Percentiles rank a stretch among this genome's conserved stretches.
phyloP scores from a whole-genome alignment of 768 basidiomycete species.

The Suillus tomentosus region DNA sequence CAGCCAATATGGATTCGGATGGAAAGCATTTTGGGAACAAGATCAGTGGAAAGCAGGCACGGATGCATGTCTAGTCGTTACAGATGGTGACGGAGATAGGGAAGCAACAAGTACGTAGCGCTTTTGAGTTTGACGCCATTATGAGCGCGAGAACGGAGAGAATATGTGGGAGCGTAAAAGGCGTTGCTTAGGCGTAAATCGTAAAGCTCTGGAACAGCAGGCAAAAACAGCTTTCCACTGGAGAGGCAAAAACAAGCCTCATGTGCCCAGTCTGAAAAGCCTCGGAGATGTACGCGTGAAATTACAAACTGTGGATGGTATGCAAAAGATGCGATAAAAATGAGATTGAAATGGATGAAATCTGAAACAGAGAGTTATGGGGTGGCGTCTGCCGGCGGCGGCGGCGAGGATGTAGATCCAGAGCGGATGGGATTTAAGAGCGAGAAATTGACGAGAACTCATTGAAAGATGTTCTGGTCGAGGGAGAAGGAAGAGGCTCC shows the following conservation, averaged over 20 bases:
- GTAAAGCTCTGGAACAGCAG: constrained; percentile 24
- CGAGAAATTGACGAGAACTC: constrained; percentile 22
- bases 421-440: constrained; percentile 26
- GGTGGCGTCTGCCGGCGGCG: constrained; percentile 31
- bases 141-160: constrained; percentile 3
- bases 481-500: constrained; percentile 41
- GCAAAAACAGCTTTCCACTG: constrained; percentile 14
- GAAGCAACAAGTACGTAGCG: constrained; percentile 13
- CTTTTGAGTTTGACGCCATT: constrained; percentile 9
- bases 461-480: constrained; percentile 52
- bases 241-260: constrained; percentile 13
- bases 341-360: constrained; percentile 32
- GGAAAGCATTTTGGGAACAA: constrained; percentile 38
- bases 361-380: constrained; percentile 22
- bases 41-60: constrained; percentile 33
- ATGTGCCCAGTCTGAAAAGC: constrained; percentile 20
- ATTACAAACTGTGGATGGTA: constrained; percentile 26
- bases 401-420: constrained; percentile 29
- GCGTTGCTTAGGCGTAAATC: constrained; percentile 29
- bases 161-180: constrained; percentile 28
- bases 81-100: constrained; percentile 40
- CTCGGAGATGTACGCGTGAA: constrained; percentile 24
- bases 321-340: constrained; percentile 36
- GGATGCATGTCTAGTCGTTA: constrained; percentile 76
- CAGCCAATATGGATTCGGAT: constrained; percentile 23